Base-by-base conservation (phyloP, 2,329 filamentous ascomycete genomes). In the Lasiodiplodia sp. region DNA sequence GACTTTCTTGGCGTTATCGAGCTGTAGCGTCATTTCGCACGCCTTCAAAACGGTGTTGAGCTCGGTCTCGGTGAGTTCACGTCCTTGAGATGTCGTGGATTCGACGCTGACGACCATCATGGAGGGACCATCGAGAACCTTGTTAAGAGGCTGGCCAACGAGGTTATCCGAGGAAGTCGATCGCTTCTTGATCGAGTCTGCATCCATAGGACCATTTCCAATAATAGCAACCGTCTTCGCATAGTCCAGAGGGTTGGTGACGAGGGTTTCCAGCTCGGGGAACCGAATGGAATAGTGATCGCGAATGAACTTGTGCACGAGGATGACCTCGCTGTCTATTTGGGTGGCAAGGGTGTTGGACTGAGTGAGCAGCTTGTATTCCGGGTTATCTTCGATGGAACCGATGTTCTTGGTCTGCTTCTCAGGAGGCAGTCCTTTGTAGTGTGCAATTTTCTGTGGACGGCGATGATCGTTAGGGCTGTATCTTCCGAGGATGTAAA, bases 41-140 rank as follows among this genome's bases (percentile, higher is more conserved):
- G 94, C 95, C 65, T 87, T 86, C 34, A 91, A 83, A 23, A 97
- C 90, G 31, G 88, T 86, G 62, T 90, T 85, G 6, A 98, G 85
- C 78, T 97, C 93, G 5, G 88, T 83, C n/a, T 89, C 84, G 3
- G 87, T 87, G 80, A 99, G 89, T 60, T 93, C 88, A 38, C 89
- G 88, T 4, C 95, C 95, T 73, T 92, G 90, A 14, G 94, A 96
- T 2, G 92, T 96, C 5, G 94, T 97, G 37, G 94, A 95, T 82
- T 98, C 96, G 12, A 98, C 91, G 0, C 93, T 95, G 64, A 99
- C 94, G 70, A 96, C 93, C 94, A 99, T 97, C 75, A 98, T 83
- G 0, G 93, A 92, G 1, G 96, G 93, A 0, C 93, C 93, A 77
- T 97, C 93, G 16, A 99, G 84, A 0, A 98, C 90, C 1, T 90